These are phyloP conservation scores for Nemania sp. DNA, from an alignment of 2,329 filamentous ascomycete genomes.

Conservation along the genomic window DNA sequence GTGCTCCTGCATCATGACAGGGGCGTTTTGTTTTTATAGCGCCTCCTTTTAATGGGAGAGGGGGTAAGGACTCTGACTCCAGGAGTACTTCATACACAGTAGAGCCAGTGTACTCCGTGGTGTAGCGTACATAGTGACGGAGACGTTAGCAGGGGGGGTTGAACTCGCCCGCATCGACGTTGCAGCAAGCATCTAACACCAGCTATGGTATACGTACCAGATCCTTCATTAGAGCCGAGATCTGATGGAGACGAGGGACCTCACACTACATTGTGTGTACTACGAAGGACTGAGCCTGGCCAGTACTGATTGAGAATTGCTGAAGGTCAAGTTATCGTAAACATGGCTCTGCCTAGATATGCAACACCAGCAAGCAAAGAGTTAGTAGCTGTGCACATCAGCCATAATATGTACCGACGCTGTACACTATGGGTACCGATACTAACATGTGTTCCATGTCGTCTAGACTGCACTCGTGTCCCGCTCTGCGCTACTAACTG, in stretches of 20 bases:
- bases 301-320: constrained; percentile 40
- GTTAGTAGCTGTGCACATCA: background rate
- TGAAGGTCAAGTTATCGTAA: no score
- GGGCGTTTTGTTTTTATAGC: constrained; percentile 43
- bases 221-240: constrained; percentile 33
- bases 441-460: constrained; percentile 9
- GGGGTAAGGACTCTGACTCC: constrained; percentile 39
- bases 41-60: constrained; percentile 46
- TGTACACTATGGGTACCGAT: background rate
- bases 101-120: no score
- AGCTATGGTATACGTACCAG: constrained; percentile 24
- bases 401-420: no score
- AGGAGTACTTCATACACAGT: no score
- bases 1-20: constrained; percentile 42
- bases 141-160: constrained; percentile 30
- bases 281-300: constrained; percentile 38
- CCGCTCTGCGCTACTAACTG: constrained; percentile 9
- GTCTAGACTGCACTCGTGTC: background rate
- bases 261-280: background rate
- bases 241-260: constrained; percentile 32
- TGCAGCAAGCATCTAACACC: constrained; percentile 29
- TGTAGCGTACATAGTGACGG: no score
- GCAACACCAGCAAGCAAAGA: constrained; percentile 2
- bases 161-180: constrained; percentile 34
- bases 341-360: constrained; percentile 23